These are phyloP conservation scores for Vitis hybrid DNA, from an alignment of 177 flowering plant genomes.

Conservation along the genomic window DNA sequence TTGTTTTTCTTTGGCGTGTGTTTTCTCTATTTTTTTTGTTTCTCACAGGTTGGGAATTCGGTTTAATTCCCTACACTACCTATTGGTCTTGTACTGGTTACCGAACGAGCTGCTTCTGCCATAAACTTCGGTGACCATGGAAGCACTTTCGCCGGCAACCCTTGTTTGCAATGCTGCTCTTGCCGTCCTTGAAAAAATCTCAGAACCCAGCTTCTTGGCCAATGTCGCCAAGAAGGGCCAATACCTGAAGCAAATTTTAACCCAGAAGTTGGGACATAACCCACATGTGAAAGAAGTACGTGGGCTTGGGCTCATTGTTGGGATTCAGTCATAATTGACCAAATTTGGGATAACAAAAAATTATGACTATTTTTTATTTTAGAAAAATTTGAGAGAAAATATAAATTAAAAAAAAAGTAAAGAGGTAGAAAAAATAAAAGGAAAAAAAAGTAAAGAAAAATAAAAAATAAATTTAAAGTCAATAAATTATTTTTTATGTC, in stretches of 20 bases:
- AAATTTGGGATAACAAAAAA: fast-evolving
- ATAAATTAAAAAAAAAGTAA: too few relatives aligned
- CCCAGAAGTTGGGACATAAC: constrained; percentile 51
- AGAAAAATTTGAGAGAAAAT: not conserved
- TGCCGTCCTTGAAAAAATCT: constrained; percentile 66
- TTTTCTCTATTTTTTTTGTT: too few relatives aligned
- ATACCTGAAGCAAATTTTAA: constrained; percentile 48
- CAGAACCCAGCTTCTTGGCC: constrained; percentile 58
- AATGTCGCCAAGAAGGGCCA: constrained; percentile 67
- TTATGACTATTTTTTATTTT: fast-evolving
- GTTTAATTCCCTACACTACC: too few relatives aligned
- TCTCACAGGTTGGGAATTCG: too few relatives aligned
- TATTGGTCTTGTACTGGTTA: constrained; percentile 52
- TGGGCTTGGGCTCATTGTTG: constrained; percentile 73
- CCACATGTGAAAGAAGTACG: constrained; percentile 72
- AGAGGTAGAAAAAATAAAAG: too few relatives aligned
- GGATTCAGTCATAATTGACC: too few relatives aligned
- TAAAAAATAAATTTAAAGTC: too few relatives aligned
- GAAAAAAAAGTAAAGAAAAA: too few relatives aligned
- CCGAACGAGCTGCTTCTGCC: constrained; percentile 70
- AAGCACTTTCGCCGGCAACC: constrained; percentile 78
- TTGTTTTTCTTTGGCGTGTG: too few relatives aligned
- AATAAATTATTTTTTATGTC: too few relatives aligned
- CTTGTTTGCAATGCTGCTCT: constrained; percentile 69
- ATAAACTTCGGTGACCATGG: constrained; percentile 80